A percentile compares a stretch with the other conserved stretches of the same genome.
These are phyloP conservation scores for Gastrodia elata DNA, from an alignment of 106 monocot genomes.

Conservation along the genomic window DNA sequence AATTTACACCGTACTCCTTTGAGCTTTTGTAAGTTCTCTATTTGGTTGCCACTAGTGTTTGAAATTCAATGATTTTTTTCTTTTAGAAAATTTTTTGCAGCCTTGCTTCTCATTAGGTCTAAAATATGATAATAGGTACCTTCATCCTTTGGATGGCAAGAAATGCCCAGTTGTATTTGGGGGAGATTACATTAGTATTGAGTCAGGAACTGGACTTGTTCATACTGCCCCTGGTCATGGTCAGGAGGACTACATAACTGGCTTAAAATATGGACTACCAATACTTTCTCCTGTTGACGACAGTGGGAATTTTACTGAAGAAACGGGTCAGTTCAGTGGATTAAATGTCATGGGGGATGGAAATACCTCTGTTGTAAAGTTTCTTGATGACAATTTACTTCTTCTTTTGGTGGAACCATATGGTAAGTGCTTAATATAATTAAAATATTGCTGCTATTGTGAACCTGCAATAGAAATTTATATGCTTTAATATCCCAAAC, in stretches of 20 bases:
- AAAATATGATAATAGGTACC: slow-evolving; percentile 46
- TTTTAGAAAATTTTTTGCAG: not conserved
- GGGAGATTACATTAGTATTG: slow-evolving; percentile 91
- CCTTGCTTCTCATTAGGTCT: slow-evolving; percentile 4
- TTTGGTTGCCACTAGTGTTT: not conserved
- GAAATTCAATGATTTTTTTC: not conserved
- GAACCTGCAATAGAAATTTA: not conserved
- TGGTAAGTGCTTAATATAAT: slow-evolving; percentile 43
- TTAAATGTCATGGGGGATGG: slow-evolving; percentile 82
- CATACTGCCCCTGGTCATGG: slow-evolving; percentile 99
- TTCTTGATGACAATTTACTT: slow-evolving; percentile 50
- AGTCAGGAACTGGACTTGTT: slow-evolving; percentile 99
- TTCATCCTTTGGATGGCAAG: slow-evolving; percentile 68
- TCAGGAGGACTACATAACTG: slow-evolving; percentile 87
- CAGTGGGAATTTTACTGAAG: slow-evolving; percentile 83
- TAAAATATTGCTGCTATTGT: not conserved
- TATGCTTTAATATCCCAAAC: not conserved
- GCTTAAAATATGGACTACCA: slow-evolving; percentile 86
- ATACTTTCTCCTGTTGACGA: slow-evolving; percentile 94
- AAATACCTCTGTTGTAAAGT: slow-evolving; percentile 64
- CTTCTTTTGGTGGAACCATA: slow-evolving; percentile 85
- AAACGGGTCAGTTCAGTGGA: slow-evolving; percentile 74
- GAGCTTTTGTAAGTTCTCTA: not conserved
- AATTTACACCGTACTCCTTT: not conserved
- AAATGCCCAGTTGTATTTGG: slow-evolving; percentile 96